Base-by-base conservation (phyloP, 148 eudicot genomes). In the Vaccinium darrowii region DNA sequence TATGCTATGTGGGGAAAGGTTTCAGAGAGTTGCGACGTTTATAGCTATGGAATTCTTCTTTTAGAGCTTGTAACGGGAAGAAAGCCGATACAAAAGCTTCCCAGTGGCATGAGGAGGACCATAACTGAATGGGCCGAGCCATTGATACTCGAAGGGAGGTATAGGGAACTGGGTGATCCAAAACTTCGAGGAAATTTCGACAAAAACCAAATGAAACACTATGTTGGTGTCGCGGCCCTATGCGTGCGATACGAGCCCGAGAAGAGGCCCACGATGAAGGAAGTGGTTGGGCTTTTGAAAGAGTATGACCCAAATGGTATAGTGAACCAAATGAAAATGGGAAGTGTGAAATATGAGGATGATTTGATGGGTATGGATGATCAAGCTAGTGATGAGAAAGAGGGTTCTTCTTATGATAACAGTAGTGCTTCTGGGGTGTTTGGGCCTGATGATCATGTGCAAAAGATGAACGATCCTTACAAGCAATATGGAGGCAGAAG, bases 1-100 rank as follows among this genome's bases (percentile, higher is more conserved):
- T 91, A 91, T 27, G 93, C 90, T 1, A 91, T 91, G 93, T 88
- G 90, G 89, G 93, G 93, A 15, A 91, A 91, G 79, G 93, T 88
- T 11, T 91, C 93, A 0, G 91, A 91, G 80, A 88, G 88, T 53
- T 91, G 91, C 54, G 93, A 91, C 81, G 91, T 91, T 7, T 91
- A 89, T 75, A 91, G 93, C 76, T 91, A 88, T 19, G 93, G 91
- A 0, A 91, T 91, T 60, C 90, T 91, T 2, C 82, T 91, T 7
- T 84, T 91, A 13, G 93, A 91, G 27, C 67, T 89, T 21, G 69
- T 88, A 56, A 91, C 91, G 0, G 93, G 90, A 11, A 79, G 89
- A 56, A 91, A 88, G 60, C 93, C 93, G 1, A 88, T 91, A 9
- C 89, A 91, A 62, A 91, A 91, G 79, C 85, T 91, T 21, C 84